These are phyloP conservation scores for Ganoderma resinaceum DNA, from an alignment of 1,284 basidiomycete genomes.

Conservation along the genomic window DNA sequence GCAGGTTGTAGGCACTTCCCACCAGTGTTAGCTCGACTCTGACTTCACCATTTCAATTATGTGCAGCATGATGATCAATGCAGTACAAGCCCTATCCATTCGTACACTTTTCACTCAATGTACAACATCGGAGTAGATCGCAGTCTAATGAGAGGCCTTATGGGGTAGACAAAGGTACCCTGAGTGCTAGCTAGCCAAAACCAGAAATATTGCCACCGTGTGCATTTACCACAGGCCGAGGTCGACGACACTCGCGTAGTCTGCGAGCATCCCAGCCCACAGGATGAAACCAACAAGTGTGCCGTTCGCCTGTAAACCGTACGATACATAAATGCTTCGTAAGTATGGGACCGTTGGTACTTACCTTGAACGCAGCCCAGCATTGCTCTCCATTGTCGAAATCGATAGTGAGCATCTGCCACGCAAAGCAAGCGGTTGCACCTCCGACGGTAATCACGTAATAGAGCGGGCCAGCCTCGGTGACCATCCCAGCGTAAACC, in stretches of 20 bases:
- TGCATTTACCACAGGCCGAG: not conserved
- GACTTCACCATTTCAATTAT: not conserved
- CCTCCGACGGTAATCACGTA: constrained; percentile 17
- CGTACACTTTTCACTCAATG: not conserved
- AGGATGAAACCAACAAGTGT: constrained; percentile 31
- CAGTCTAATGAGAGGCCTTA: no score
- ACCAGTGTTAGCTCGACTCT: not conserved
- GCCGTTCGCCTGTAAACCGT: constrained; percentile 41
- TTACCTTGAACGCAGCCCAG: constrained; percentile 12
- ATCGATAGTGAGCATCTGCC: constrained; percentile 18
- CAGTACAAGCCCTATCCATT: not conserved
- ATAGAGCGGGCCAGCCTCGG: constrained; percentile 1
- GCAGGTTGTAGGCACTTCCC: no score
- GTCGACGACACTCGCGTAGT: constrained; percentile 18
- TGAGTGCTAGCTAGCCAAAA: not conserved
- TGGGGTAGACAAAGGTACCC: not conserved
- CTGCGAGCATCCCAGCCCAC: constrained; percentile 25
- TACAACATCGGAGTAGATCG: not conserved
- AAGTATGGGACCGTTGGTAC: not conserved
- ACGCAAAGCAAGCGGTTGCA: constrained; percentile 7
- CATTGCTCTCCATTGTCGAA: constrained; percentile 15
- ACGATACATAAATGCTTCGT: not conserved
- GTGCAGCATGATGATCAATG: not conserved
- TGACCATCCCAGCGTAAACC: constrained; percentile 10
- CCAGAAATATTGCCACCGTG: not conserved